These are phyloP conservation scores for Acacia confusa DNA, from an alignment of 306 rosid species.

Conservation along the genomic window DNA sequence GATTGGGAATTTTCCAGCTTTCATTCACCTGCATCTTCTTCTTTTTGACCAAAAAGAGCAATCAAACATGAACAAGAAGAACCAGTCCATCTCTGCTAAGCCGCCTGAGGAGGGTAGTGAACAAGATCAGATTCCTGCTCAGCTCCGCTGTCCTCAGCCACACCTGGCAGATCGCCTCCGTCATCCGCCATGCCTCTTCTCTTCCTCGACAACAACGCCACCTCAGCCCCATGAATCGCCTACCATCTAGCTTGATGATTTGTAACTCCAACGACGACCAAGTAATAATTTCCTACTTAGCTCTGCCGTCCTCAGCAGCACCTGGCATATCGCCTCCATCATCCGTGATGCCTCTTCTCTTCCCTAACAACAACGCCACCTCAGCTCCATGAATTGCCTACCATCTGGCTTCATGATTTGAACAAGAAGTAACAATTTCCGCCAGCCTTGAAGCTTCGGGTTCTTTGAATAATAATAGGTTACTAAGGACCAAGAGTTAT, in stretches of 20 bases:
- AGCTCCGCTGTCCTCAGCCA: conserved; percentile 46
- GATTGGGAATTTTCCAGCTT: too few species aligned
- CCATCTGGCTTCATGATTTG: too few species aligned
- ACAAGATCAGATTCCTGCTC: conserved; percentile 53
- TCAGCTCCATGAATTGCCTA: too few species aligned
- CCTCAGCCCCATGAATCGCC: conserved; percentile 63
- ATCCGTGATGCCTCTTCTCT: too few species aligned
- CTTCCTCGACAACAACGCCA: conserved; percentile 43
- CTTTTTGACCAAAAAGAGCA: too few species aligned
- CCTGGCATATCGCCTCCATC: too few species aligned
- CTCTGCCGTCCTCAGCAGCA: too few species aligned
- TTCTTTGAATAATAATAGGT: conserved; percentile 11
- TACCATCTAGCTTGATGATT: conserved; percentile 41
- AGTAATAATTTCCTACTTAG: too few species aligned
- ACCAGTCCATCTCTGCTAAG: conserved; percentile 37
- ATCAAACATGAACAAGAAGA: neutral
- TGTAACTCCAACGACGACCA: conserved; percentile 12
- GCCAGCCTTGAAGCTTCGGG: conserved; percentile 37
- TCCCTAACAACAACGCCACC: too few species aligned
- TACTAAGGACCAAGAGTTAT: conserved; percentile 46
- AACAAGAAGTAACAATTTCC: neutral
- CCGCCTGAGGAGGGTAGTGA: conserved; percentile 60
- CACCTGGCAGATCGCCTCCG: conserved; percentile 53
- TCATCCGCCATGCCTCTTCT: conserved; percentile 40
- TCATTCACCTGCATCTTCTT: too few species aligned